Evolutionary conservation across 805 yeast species (phyloP), one percentile per base, ranked within the genome.

Genomic region (Priceomyces haplophilus): DNA sequence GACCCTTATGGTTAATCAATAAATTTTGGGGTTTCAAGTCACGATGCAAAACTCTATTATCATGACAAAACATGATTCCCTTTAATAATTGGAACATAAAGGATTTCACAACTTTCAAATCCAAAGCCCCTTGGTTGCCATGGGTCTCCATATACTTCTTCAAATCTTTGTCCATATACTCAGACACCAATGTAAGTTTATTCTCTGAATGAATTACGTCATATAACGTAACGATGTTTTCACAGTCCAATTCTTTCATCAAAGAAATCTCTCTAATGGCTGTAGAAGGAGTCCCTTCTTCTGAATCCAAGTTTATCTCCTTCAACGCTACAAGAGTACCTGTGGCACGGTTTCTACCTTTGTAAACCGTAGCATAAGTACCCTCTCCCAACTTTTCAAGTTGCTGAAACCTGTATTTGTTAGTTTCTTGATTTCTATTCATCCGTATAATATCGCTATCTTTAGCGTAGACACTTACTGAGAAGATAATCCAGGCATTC

Each of bases 271-370:
- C 99, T 50, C 99, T 78, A 55, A 91, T 91, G 2, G 99, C 99
- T 1, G 99, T 93, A 4, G 97, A 88, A 6, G 99, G 99, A 1
- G 98, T 95, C 30, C 99, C 99, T 67, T 93, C 97, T 59, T 93
- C 99, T 40, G 95, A 84, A 59, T 93, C 99, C 47, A 91, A 73
- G 55, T 85, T 86, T 67, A 93, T 93, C 62, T 93, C 98, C 62
- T 93, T 93, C 55, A 93, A 72, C 0, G 99, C 99, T 15, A 93
- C 99, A 15, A 90, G 74, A 42, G 87, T 89, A 39, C 89, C 97
- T 21, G 90, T 84, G 55, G 83, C 80, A 48, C 87, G 79, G 62
- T 87, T 93, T 58, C 88, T 79, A 32, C 86, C 99, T 58, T 91
- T 93, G 71, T 91, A 93, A 25, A 93, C 99, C n/a, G 97, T 95